These are phyloP conservation scores for Rhynchospora tenuis DNA, from an alignment of 176 grass and related monocot genomes.

Conservation along the genomic window DNA sequence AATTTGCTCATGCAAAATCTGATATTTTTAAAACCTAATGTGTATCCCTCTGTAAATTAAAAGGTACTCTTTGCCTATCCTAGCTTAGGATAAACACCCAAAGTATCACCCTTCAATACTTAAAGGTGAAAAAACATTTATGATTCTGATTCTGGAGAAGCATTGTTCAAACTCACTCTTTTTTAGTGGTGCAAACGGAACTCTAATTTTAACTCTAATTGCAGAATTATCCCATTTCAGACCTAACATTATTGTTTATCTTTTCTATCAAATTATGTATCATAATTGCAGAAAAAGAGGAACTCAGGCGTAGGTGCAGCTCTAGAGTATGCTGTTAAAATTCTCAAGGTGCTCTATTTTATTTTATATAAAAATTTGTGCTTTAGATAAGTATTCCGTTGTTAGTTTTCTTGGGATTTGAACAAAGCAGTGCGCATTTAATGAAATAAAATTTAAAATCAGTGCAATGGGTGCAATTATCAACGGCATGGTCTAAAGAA, in stretches of 20 bases:
- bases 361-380: no score
- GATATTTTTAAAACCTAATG: not conserved
- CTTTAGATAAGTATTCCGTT: not conserved
- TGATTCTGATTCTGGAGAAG: no score
- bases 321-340: slow-evolving; percentile 37
- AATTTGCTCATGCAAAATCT: not conserved
- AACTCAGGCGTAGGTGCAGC: slow-evolving; percentile 28
- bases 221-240: not conserved
- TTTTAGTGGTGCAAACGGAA: not conserved
- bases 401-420: not conserved
- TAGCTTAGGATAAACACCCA: no score
- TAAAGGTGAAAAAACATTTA: no score
- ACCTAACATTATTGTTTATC: not conserved
- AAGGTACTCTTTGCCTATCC: no score
- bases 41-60: not conserved
- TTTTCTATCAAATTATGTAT: not conserved
- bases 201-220: not conserved
- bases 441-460: not conserved
- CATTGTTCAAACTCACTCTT: no score
- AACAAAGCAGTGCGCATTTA: not conserved
- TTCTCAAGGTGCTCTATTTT: slow-evolving; percentile 32
- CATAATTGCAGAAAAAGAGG: slow-evolving; percentile 15
- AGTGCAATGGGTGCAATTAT: not conserved
- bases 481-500: not conserved
- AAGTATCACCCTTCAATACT: no score